These are phyloP conservation scores for Jackrogersella multiformis DNA, from an alignment of 495 filamentous ascomycete species.

Conservation along the genomic window DNA sequence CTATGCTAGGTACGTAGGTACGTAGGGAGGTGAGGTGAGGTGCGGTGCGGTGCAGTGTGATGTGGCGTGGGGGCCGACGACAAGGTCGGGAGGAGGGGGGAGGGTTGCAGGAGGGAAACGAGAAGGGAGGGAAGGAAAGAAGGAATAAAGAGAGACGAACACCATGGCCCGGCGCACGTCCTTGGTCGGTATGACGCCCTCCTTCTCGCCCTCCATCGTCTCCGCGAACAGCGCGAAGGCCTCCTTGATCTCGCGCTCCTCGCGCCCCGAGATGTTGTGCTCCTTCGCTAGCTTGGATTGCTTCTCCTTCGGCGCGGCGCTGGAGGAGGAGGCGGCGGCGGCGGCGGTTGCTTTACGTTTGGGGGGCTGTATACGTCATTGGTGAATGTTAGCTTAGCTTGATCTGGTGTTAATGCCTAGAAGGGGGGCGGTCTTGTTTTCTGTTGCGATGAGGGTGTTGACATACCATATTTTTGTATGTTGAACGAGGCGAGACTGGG, in stretches of 20 bases:
- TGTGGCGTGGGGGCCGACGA: background rate
- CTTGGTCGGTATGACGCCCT: slow-evolving; percentile 75
- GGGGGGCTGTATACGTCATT: slow-evolving; percentile 51
- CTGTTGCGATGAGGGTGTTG: background rate
- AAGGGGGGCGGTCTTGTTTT: background rate
- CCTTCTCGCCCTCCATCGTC: slow-evolving; percentile 71
- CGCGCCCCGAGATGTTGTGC: slow-evolving; percentile 79
- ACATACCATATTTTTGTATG: slow-evolving; percentile 11
- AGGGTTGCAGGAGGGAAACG: slow-evolving; percentile 1
- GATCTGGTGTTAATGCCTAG: background rate
- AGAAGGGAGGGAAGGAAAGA: slow-evolving; percentile 1
- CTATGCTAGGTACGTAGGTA: background rate
- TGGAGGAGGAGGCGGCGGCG: slow-evolving; percentile 30
- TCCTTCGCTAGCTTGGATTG: slow-evolving; percentile 89
- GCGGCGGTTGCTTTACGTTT: slow-evolving; percentile 51
- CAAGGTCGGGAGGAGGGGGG: background rate
- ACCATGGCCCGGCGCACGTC: slow-evolving; percentile 86
- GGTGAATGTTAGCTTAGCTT: slow-evolving; percentile 14
- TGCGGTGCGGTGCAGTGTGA: too few species aligned
- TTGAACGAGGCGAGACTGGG: background rate
- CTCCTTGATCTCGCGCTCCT: slow-evolving; percentile 90
- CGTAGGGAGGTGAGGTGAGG: slow-evolving; percentile 10
- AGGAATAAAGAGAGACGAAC: slow-evolving; percentile 58
- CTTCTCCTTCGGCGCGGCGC: slow-evolving; percentile 43
- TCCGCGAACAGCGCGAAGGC: slow-evolving; percentile 85